phyloP scores from a whole-genome alignment of 2,329 filamentous ascomycete genomes.

The Passalora sequoiae region DNA sequence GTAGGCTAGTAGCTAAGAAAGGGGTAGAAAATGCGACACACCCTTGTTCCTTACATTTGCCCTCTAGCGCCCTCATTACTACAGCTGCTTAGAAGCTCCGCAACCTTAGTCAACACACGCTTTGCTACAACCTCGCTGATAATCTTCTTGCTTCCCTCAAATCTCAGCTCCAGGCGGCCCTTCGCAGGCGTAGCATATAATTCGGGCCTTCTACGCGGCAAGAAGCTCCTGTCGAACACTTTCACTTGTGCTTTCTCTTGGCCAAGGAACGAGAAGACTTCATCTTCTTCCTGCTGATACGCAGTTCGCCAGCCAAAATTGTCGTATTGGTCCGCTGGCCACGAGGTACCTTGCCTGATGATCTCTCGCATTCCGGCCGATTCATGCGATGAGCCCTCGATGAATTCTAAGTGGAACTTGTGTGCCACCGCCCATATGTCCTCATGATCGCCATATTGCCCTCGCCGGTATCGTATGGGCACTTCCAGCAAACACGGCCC shows the following conservation, averaged over 20 bases:
- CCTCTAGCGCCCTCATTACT: no score
- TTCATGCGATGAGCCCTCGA: slow-evolving; percentile 11
- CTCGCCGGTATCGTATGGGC: slow-evolving; percentile 10
- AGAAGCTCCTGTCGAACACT: slow-evolving; percentile 8
- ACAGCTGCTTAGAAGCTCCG: no score
- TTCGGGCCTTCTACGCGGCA: slow-evolving; percentile 6
- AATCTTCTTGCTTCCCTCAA: no score
- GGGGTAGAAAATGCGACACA: no score
- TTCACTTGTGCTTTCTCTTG: slow-evolving; percentile 3
- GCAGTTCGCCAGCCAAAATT: slow-evolving; percentile 15
- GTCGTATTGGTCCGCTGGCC: slow-evolving; percentile 1
- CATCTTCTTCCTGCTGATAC: slow-evolving; percentile 9
- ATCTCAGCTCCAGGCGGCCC: slow-evolving; percentile 6
- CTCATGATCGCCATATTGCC: neutral
- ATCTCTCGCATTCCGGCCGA: slow-evolving; percentile 11
- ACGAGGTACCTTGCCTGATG: slow-evolving; percentile 5
- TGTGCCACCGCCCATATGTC: slow-evolving; percentile 9
- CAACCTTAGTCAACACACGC: no score
- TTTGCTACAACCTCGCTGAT: no score
- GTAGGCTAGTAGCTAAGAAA: no score
- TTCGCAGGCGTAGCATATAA: slow-evolving; percentile 11
- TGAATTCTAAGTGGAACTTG: slow-evolving; percentile 6
- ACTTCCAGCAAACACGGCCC: slow-evolving; percentile 12
- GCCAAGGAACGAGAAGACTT: slow-evolving; percentile 1
- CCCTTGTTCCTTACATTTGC: no score